phyloP scores from a whole-genome alignment of 1,284 basidiomycete genomes.

The Earliella scabrosa region DNA sequence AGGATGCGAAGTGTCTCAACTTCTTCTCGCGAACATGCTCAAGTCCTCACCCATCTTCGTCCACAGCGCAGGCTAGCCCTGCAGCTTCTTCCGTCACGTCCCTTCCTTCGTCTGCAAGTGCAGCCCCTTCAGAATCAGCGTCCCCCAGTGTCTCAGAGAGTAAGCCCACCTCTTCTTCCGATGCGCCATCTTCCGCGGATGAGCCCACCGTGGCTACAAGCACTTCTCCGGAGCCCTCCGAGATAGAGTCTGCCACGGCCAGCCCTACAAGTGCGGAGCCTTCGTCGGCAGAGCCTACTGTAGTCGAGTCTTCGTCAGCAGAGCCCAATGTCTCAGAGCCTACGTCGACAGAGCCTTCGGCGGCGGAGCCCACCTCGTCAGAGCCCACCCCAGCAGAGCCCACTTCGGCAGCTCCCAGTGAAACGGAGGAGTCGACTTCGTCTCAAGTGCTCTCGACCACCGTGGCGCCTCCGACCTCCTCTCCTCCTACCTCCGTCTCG shows the following conservation, averaged over 20 bases:
- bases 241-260: background rate
- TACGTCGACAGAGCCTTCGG: too few relatives aligned
- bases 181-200: background rate
- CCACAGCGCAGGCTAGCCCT: constrained; percentile 25
- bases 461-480: background rate
- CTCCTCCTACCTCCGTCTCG: constrained; percentile 3
- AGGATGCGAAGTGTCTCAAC: constrained; percentile 1
- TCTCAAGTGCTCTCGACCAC: background rate
- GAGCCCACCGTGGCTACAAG: background rate
- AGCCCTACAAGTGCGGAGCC: background rate
- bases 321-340: too few relatives aligned
- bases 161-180: background rate
- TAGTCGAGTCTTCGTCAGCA: background rate
- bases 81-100: constrained; percentile 18
- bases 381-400: background rate
- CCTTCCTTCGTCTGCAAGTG: constrained; percentile 1
- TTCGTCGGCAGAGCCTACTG: background rate
- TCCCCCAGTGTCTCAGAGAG: background rate
- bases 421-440: constrained; percentile 5
- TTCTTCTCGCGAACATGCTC: too few relatives aligned
- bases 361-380: too few relatives aligned
- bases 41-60: background rate
- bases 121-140: constrained; percentile 1
- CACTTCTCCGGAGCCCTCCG: background rate
- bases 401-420: background rate